These are phyloP conservation scores for Leccinum solheimii DNA, from an alignment of 1,284 basidiomycete genomes.

Conservation along the genomic window DNA sequence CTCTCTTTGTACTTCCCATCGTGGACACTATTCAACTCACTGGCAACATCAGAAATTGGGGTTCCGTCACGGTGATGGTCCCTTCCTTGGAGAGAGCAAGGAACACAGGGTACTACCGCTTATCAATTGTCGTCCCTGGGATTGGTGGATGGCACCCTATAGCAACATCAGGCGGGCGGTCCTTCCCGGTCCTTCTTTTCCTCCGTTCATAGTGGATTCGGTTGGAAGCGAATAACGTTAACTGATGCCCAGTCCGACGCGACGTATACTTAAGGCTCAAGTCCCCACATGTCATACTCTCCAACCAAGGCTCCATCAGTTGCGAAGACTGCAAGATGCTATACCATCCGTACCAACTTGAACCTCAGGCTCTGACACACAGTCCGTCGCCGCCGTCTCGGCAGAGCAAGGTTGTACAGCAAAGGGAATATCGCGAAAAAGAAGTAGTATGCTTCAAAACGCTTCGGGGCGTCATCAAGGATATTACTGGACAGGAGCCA, in stretches of 20 bases:
- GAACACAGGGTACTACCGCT: not conserved
- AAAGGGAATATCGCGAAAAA: conserved; percentile 26
- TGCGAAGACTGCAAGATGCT: conserved; percentile 2
- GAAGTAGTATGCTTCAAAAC: conserved; percentile 20
- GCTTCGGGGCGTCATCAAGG: conserved; percentile 20
- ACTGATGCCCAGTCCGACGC: not conserved
- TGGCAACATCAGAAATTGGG: not conserved
- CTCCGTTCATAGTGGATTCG: not conserved
- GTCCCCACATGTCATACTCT: not conserved
- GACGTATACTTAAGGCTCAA: not conserved
- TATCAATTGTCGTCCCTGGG: not conserved
- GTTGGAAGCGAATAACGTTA: not conserved
- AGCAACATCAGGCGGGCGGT: not conserved
- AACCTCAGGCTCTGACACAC: not conserved
- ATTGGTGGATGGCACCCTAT: not conserved
- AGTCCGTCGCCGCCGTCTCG: not conserved
- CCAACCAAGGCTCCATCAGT: not conserved
- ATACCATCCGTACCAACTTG: not conserved
- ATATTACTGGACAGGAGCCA: conserved; percentile 16
- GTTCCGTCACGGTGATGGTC: too few species aligned
- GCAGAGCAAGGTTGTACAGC: conserved; percentile 16
- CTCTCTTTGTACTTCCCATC: too few species aligned
- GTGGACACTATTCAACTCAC: too few species aligned
- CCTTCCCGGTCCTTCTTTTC: not conserved
- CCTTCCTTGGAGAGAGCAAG: not conserved